Evolutionary conservation across 1,139 yeast species (phyloP).

Genomic region (Diutina neorugosa): DNA sequence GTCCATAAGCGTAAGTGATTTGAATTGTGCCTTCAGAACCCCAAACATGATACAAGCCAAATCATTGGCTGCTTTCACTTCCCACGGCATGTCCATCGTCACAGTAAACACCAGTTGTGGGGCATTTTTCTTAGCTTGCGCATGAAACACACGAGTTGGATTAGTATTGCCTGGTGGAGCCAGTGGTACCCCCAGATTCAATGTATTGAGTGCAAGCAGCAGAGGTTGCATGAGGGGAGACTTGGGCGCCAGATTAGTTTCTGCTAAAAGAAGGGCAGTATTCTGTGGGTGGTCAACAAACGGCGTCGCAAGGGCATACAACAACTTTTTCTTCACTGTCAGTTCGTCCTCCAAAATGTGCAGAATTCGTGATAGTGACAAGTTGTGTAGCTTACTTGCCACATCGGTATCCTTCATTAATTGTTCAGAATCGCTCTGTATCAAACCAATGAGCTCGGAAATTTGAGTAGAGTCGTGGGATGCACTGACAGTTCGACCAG

Average conservation of each 20-base stretch:
- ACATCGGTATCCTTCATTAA: not conserved
- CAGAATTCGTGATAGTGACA: not conserved
- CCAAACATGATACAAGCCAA: constrained; percentile 85
- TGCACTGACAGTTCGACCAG: not conserved
- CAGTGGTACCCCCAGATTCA: constrained; percentile 6
- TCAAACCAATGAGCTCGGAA: not conserved
- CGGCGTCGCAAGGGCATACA: constrained; percentile 66
- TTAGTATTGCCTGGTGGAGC: constrained; percentile 8
- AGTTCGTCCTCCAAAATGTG: not conserved
- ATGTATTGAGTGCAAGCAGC: constrained; percentile 16
- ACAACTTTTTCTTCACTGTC: constrained; percentile 33
- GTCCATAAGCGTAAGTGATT: constrained; percentile 57
- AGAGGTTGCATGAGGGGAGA: constrained; percentile 12
- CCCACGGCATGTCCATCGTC: constrained; percentile 65
- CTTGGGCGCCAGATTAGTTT: not conserved
- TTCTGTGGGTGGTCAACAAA: constrained; percentile 36
- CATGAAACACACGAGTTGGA: constrained; percentile 40
- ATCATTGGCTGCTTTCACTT: constrained; percentile 76
- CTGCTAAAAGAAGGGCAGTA: not conserved
- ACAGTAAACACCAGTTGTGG: constrained; percentile 85
- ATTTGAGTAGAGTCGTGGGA: not conserved
- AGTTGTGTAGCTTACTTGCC: not conserved
- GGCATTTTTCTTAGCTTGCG: constrained; percentile 50
- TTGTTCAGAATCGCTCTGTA: not conserved
- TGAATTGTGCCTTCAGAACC: constrained; percentile 51